Conservation (phyloP, 164 flowering plant species). For the Santalum album region DNA sequence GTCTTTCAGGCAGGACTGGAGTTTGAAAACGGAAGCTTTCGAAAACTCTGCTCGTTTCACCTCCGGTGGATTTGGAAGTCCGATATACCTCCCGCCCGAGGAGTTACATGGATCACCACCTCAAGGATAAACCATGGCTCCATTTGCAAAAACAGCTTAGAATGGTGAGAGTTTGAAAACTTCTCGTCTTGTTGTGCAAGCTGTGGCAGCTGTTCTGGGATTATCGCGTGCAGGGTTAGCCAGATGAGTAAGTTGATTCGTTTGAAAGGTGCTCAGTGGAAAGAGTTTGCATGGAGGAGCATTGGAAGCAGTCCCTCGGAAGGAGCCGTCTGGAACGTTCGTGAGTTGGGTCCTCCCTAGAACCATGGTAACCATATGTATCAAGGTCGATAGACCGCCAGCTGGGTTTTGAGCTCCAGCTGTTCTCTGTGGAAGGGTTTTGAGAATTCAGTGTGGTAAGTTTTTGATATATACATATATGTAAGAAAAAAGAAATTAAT, state of each 20-base stretch:
- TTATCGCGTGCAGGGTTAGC: neutral
- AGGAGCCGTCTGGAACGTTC: neutral
- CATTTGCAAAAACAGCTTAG: neutral
- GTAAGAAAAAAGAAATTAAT: no score
- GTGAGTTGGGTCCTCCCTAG: neutral
- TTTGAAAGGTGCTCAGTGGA: constrained; percentile 2
- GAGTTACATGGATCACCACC: neutral
- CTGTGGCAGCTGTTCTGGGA: neutral
- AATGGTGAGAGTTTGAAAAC: constrained; percentile 1
- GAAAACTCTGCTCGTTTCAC: neutral
- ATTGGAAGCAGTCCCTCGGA: neutral
- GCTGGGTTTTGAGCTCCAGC: no score
- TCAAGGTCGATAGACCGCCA: no score
- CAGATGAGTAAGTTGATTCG: constrained; percentile 1
- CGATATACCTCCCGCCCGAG: neutral
- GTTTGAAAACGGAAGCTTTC: constrained; percentile 1
- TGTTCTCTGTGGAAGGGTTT: no score
- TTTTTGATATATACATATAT: no score
- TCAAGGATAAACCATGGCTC: neutral
- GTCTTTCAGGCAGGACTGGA: neutral
- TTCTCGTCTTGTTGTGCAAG: neutral
- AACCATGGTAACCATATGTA: no score
- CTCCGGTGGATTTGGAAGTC: constrained; percentile 8
- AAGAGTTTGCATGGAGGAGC: neutral
- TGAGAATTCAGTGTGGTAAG: no score